Evolutionary conservation across 129 eudicot species (phyloP).

Genomic region (Oenanthe sinensis): DNA sequence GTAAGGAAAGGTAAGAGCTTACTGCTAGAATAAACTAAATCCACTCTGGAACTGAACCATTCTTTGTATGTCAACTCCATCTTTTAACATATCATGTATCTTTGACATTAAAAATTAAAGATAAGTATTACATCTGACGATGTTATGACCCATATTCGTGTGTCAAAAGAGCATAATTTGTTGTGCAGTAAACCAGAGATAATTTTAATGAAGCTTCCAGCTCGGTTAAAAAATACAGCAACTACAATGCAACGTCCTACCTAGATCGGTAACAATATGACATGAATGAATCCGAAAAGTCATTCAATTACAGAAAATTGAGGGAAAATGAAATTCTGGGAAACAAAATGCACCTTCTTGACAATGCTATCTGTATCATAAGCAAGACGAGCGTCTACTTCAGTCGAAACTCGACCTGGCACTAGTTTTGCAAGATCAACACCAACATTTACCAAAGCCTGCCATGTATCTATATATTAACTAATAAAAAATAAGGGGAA

Average conservation of each 20-base stretch:
- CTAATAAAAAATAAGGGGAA: not conserved
- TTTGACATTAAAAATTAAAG: not conserved
- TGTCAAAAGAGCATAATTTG: not conserved
- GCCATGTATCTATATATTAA: slow-evolving; percentile 10
- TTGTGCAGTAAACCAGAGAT: not conserved
- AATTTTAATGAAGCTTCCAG: not conserved
- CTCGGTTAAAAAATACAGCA: too few species aligned
- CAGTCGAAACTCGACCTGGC: slow-evolving; percentile 98
- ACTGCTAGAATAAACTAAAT: too few species aligned
- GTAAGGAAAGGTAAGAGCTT: too few species aligned
- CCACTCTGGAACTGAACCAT: not conserved
- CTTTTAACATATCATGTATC: not conserved
- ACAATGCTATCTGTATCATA: slow-evolving; percentile 86
- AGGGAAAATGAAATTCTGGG: not conserved
- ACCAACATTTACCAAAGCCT: slow-evolving; percentile 95
- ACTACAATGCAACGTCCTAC: too few species aligned
- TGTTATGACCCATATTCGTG: not conserved
- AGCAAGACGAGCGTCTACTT: slow-evolving; percentile 98
- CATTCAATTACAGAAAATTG: not conserved
- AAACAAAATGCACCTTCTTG: slow-evolving; percentile 47
- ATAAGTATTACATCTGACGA: not conserved
- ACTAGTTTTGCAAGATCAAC: slow-evolving; percentile 88
- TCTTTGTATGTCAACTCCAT: not conserved
- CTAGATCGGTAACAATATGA: not conserved
- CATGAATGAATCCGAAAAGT: not conserved